These are phyloP conservation scores for Hypoxylon sp. DNA, from an alignment of 2,329 filamentous ascomycete species.

Conservation along the genomic window DNA sequence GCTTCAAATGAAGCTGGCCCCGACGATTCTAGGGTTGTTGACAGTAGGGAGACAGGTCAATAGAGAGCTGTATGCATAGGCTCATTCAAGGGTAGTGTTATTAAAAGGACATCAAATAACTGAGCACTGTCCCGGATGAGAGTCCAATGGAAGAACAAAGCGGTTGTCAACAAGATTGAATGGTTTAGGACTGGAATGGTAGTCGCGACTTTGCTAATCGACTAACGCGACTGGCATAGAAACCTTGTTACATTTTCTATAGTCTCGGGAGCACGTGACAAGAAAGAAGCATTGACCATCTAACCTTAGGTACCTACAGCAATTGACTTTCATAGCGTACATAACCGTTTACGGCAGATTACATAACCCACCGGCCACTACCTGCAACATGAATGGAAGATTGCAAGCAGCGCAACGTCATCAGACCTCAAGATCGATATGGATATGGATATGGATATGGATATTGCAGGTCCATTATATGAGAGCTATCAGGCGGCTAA, in stretches of 20 bases:
- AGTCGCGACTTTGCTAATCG: constrained; percentile 36
- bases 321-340: too few relatives aligned
- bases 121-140: background rate
- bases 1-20: constrained; percentile 22
- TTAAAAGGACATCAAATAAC: background rate
- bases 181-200: constrained; percentile 13
- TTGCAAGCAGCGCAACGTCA: constrained; percentile 9
- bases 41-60: constrained; percentile 1
- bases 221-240: constrained; percentile 33
- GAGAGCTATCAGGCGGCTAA: constrained; percentile 18
- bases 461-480: background rate
- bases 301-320: constrained; percentile 2
- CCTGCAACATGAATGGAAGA: background rate
- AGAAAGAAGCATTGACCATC: constrained; percentile 12
- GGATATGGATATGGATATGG: too few relatives aligned
- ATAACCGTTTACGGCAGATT: background rate
- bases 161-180: constrained; percentile 2
- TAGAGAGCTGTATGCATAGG: constrained; percentile 5
- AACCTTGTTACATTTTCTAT: constrained; percentile 13
- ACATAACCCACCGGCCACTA: constrained; percentile 2
- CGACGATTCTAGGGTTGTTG: background rate
- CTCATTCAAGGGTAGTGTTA: constrained; percentile 6
- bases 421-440: constrained; percentile 1
- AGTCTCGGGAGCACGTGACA: constrained; percentile 42
- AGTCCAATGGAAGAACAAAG: background rate